Evolutionary conservation across 2,329 filamentous ascomycete genomes (phyloP), one percentile per base, ranked within the genome.

Genomic region (Colletotrichum lini): DNA sequence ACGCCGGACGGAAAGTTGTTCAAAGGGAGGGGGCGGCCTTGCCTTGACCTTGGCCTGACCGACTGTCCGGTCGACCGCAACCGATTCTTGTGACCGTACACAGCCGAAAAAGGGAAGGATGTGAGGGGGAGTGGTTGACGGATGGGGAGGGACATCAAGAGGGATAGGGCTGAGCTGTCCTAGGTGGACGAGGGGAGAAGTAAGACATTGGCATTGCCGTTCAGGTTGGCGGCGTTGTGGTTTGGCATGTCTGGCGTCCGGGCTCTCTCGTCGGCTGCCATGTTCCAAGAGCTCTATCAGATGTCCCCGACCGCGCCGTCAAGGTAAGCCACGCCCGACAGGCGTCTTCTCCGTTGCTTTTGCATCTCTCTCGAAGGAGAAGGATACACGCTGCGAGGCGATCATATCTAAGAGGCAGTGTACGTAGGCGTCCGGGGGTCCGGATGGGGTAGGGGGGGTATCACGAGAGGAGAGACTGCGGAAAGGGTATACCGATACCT

Each of bases 11-110:
- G 44, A 18, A 35, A n/a, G 23, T n/a, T 18, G 23, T 59, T 30
- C 26, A 4, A n/a, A 21, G 21, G 26, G 16, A 3, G 30, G 30
- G 30, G 30, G 30, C 26, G 26, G 30, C 8, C 30, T 35, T 35
- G 30, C 15, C 16, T n/a, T 8, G 16, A 35, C 2, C 52, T 56
- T n/a, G 52, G 30, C 15, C 47, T 38, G 58, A 35, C 35, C 65
- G 65, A 63, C 50, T 54, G 18, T 23, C 42, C 58, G 58, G 38
- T 62, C 30, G 65, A 44, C 65, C 21, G 65, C 40, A 47, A 53
- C 54, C 50, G 16, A 50, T 44, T 26, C 2, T 18, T 8, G 15
- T 35, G 16, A 35, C 10, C 16, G 9, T 50, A 35, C 26, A 50
- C 13, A n/a, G 35, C 35, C 15, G 45, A 40, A 26, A 7, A 10